Conservation (phyloP, 2,329 filamentous ascomycete genomes). For the Penicillium brevicompactum region DNA sequence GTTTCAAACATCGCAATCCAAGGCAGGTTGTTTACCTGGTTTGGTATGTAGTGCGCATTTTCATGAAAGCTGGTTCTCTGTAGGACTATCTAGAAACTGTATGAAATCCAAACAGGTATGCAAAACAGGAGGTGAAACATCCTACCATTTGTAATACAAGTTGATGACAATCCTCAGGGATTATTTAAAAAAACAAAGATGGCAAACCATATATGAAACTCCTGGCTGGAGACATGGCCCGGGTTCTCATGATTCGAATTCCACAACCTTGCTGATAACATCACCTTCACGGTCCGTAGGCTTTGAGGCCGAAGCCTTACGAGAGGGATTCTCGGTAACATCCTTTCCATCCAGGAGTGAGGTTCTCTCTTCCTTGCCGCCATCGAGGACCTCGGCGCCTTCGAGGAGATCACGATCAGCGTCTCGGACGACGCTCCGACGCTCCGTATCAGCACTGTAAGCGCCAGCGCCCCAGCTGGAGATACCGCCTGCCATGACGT, state of each 20-base stretch:
- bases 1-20: not conserved
- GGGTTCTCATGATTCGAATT: slow-evolving; percentile 36
- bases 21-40: too few relatives aligned
- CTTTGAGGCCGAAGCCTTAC: slow-evolving; percentile 6
- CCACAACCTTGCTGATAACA: slow-evolving; percentile 42
- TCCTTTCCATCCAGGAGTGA: slow-evolving; percentile 34
- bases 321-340: slow-evolving; percentile 1
- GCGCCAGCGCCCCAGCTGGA: slow-evolving; percentile 44
- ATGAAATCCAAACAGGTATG: not conserved
- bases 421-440: slow-evolving; percentile 62
- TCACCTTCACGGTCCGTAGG: slow-evolving; percentile 24
- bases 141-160: slow-evolving; percentile 10
- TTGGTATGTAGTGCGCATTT: not conserved
- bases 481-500: slow-evolving; percentile 36
- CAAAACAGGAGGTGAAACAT: slow-evolving; percentile 1
- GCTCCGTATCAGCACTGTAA: slow-evolving; percentile 60
- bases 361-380: slow-evolving; percentile 32
- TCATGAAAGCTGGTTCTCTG: not conserved
- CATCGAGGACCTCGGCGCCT: slow-evolving; percentile 68
- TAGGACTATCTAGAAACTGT: slow-evolving; percentile 1
- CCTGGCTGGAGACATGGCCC: not conserved
- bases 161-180: not conserved
- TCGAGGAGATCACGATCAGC: slow-evolving; percentile 72
- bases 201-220: slow-evolving; percentile 1
- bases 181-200: not conserved